Conservation (phyloP, 225 moss, liverwort and hornwort species). For the Neckera pumila region DNA sequence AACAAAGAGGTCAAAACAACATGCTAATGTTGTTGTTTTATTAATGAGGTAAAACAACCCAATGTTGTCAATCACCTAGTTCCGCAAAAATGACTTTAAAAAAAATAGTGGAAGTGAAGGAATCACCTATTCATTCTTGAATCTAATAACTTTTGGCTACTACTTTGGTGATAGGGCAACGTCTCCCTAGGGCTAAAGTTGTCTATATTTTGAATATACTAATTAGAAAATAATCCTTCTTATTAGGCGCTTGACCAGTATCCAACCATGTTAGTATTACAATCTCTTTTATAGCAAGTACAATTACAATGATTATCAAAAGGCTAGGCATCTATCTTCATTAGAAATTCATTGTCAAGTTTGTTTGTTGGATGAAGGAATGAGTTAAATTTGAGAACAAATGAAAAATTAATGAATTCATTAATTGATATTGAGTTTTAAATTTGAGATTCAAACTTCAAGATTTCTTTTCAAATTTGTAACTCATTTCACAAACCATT, state of each 20-base stretch:
- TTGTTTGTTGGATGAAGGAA: neutral
- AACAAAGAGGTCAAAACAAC: too few species aligned
- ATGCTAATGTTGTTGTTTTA: too few species aligned
- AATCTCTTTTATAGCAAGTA: neutral
- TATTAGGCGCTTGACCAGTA: too few species aligned
- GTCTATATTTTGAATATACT: neutral
- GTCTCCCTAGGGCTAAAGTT: neutral
- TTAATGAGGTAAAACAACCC: neutral
- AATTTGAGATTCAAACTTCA: neutral
- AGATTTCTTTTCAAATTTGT: neutral
- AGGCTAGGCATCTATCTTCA: neutral
- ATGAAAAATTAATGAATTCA: neutral
- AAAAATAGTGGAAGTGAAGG: neutral
- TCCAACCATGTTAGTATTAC: neutral
- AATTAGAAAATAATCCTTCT: neutral
- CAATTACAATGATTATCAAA: neutral
- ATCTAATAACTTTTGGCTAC: neutral
- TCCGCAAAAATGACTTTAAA: neutral
- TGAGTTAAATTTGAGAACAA: neutral
- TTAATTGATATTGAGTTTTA: neutral
- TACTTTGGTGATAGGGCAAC: neutral
- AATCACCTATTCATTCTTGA: neutral
- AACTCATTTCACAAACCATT: neutral
- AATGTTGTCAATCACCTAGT: neutral
- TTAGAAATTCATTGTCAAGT: neutral